phyloP scores from a whole-genome alignment of 257 asterid genomes.

The Salvia miltiorrhiza region DNA sequence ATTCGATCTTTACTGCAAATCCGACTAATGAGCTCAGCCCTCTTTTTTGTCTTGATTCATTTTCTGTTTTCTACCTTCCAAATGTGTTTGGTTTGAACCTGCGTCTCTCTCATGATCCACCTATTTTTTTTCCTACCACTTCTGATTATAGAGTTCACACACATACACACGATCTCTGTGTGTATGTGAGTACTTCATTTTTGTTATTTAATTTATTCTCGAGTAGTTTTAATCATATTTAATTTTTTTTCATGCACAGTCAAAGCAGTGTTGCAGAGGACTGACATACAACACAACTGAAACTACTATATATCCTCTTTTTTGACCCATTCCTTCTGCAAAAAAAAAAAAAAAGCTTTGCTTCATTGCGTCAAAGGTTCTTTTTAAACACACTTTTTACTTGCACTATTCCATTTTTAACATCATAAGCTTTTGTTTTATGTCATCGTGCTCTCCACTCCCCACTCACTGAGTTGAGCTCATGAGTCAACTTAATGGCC shows the following conservation, averaged over 20 bases:
- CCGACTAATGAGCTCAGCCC: neutral
- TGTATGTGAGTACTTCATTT: neutral
- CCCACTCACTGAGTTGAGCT: slow-evolving; percentile 14
- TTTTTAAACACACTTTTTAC: slow-evolving; percentile 17
- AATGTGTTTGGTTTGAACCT: neutral
- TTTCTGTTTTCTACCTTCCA: neutral
- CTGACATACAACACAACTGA: slow-evolving; percentile 21
- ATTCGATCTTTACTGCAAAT: slow-evolving; percentile 20
- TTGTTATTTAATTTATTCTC: neutral
- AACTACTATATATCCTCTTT: slow-evolving; percentile 19
- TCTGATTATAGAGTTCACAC: too few species aligned
- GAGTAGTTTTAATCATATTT: neutral
- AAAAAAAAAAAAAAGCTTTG: slow-evolving; percentile 19
- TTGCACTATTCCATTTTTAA: slow-evolving; percentile 12
- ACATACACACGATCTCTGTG: slow-evolving; percentile 8
- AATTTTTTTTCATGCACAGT: slow-evolving; percentile 22
- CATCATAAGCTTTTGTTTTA: slow-evolving; percentile 18
- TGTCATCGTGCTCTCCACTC: slow-evolving; percentile 17
- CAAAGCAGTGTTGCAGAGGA: slow-evolving; percentile 30
- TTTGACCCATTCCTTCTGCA: slow-evolving; percentile 28
- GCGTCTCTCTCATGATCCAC: slow-evolving; percentile 9
- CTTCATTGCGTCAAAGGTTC: slow-evolving; percentile 30
- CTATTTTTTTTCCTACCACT: neutral
- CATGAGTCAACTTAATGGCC: slow-evolving; percentile 23
- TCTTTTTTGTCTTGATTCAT: neutral